A percentile compares a stretch with the other conserved stretches of the same genome.
Conservation (phyloP, 805 yeast genomes). For the Yamadazyma paraphyllophila region DNA sequence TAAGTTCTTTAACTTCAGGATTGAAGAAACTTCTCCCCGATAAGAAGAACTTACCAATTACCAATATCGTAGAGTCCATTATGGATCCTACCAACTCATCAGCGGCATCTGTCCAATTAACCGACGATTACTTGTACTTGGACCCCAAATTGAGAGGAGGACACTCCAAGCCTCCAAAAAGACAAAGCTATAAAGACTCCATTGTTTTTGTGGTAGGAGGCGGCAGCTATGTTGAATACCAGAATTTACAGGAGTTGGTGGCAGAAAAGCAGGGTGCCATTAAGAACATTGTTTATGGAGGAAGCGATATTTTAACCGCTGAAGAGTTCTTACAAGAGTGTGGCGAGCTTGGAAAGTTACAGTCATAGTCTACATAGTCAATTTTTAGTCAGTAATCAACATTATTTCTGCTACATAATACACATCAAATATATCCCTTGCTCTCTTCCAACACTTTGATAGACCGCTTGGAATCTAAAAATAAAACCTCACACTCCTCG, state of each 20-base stretch:
- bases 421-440: slow-evolving; percentile 33
- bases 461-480: slow-evolving; percentile 81
- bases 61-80: slow-evolving; percentile 86
- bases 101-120: slow-evolving; percentile 61
- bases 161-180: slow-evolving; percentile 82
- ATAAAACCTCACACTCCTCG: slow-evolving; percentile 78
- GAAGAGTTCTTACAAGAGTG: slow-evolving; percentile 67
- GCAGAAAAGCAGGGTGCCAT: slow-evolving; percentile 26
- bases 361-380: slow-evolving; percentile 17
- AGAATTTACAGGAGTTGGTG: slow-evolving; percentile 89
- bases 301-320: slow-evolving; percentile 75
- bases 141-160: slow-evolving; percentile 93
- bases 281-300: slow-evolving; percentile 78
- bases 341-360: slow-evolving; percentile 33
- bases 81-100: slow-evolving; percentile 76
- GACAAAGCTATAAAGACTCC: slow-evolving; percentile 77
- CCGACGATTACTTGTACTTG: slow-evolving; percentile 87
- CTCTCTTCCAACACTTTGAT: slow-evolving; percentile 61
- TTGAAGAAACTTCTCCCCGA: slow-evolving; percentile 85
- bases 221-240: slow-evolving; percentile 92
- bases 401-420: not conserved
- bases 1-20: slow-evolving; percentile 85
- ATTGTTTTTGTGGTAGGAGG: slow-evolving; percentile 95
- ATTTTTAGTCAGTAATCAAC: not conserved
- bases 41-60: slow-evolving; percentile 82